These are phyloP conservation scores for Penicillium goetzii DNA, from an alignment of 495 filamentous ascomycete genomes.

Conservation along the genomic window DNA sequence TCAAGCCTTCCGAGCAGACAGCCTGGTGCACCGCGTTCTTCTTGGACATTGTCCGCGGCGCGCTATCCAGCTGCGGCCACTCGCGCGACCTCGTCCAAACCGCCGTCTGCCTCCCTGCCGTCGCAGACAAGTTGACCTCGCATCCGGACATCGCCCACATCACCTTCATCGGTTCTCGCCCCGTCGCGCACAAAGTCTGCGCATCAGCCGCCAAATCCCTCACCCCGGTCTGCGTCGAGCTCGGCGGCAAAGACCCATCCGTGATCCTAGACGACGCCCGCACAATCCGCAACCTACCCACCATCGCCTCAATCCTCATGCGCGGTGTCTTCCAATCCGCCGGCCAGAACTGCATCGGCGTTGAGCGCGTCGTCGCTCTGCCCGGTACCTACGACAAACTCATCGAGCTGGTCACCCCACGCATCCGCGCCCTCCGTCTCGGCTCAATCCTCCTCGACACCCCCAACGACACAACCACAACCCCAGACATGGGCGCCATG, in stretches of 20 bases:
- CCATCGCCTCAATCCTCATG: conserved; percentile 79
- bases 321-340: conserved; percentile 93
- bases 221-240: conserved; percentile 82
- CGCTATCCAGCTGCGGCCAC: conserved; percentile 82
- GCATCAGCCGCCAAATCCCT: conserved; percentile 80
- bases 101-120: conserved; percentile 82
- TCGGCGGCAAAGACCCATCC: conserved; percentile 95
- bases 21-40: conserved; percentile 89
- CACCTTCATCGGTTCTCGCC: conserved; percentile 95
- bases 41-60: conserved; percentile 72
- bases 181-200: conserved; percentile 86
- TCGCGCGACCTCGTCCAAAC: conserved; percentile 81
- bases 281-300: conserved; percentile 60
- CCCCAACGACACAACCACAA: conserved; percentile 30
- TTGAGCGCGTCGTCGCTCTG: conserved; percentile 87
- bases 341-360: conserved; percentile 98
- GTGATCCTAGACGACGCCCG: conserved; percentile 80
- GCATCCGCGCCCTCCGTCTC: conserved; percentile 71
- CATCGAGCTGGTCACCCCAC: conserved; percentile 67
- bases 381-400: conserved; percentile 74
- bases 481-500: conserved; percentile 82
- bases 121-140: conserved; percentile 80
- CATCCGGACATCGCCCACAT: conserved; percentile 85
- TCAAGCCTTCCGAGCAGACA: conserved; percentile 92
- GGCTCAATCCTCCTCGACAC: conserved; percentile 63